Evolutionary conservation across 2,329 filamentous ascomycete genomes (phyloP).

Genomic region (Acarospora socialis): DNA sequence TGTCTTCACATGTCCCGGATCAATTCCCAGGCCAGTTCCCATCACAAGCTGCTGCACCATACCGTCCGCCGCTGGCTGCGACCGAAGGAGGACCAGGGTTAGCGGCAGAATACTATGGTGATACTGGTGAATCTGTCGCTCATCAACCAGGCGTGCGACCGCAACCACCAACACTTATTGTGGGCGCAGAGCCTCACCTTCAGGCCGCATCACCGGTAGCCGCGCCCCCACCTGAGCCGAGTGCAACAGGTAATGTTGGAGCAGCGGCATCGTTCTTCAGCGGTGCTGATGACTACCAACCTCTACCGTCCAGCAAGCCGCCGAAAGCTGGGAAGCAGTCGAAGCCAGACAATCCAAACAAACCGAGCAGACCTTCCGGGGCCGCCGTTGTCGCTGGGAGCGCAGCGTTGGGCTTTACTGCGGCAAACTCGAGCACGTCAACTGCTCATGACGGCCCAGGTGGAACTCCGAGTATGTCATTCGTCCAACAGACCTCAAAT

Average conservation of each 20-base stretch:
- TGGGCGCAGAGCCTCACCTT: constrained; percentile 42
- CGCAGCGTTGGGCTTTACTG: constrained; percentile 29
- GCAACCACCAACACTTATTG: constrained; percentile 37
- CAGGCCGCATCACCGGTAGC: constrained; percentile 36
- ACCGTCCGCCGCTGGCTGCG: constrained; percentile 31
- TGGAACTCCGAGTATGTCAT: constrained; percentile 16
- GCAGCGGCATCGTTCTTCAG: constrained; percentile 43
- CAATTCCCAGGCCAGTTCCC: constrained; percentile 48
- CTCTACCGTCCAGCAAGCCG: constrained; percentile 8
- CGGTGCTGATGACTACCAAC: not conserved
- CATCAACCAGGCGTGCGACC: constrained; percentile 46
- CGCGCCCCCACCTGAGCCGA: constrained; percentile 45
- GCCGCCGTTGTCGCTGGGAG: constrained; percentile 19
- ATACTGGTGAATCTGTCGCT: constrained; percentile 45
- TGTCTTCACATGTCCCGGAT: constrained; percentile 36
- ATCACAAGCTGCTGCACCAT: constrained; percentile 29
- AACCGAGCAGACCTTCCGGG: constrained; percentile 19
- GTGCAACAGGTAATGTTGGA: constrained; percentile 32
- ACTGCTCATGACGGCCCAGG: not conserved
- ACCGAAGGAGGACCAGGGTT: constrained; percentile 26
- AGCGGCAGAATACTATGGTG: constrained; percentile 48
- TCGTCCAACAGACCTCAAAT: constrained; percentile 11
- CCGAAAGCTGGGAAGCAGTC: constrained; percentile 14
- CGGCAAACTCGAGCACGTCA: constrained; percentile 16
- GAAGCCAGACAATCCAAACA: constrained; percentile 19